phyloP scores from a whole-genome alignment of 345 rosid genomes.

The Eucalyptus rudis region DNA sequence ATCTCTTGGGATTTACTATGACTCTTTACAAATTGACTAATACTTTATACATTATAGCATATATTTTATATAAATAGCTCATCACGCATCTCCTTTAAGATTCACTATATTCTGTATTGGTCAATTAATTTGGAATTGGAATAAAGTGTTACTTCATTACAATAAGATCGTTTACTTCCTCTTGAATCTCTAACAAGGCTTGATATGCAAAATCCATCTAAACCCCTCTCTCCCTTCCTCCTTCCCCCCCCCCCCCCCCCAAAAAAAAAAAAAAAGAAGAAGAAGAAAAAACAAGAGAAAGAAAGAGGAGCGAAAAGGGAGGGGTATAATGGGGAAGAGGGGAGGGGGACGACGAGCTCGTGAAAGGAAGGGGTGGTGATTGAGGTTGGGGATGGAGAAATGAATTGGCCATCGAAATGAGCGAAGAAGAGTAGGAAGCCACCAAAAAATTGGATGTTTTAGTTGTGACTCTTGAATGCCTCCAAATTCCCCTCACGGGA shows the following conservation, averaged over 20 bases:
- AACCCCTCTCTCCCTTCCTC: background rate
- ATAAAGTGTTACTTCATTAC: background rate
- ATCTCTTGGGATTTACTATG: background rate
- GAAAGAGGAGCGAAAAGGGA: background rate
- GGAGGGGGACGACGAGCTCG: background rate
- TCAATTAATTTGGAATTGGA: background rate
- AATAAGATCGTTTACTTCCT: background rate
- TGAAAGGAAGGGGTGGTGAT: background rate
- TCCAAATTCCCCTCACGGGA: background rate
- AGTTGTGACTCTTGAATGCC: background rate
- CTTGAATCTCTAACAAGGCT: background rate
- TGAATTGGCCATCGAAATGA: background rate
- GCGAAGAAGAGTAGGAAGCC: background rate
- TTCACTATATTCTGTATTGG: background rate
- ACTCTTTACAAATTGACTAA: background rate
- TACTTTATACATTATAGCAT: background rate
- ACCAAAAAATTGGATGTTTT: background rate
- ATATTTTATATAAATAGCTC: background rate
- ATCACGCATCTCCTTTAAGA: background rate
- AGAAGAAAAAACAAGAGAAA: background rate
- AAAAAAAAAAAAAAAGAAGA: background rate
- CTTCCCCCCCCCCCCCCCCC: fast-evolving
- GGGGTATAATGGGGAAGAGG: background rate
- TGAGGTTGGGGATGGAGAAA: background rate
- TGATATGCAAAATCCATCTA: background rate